phyloP scores from a whole-genome alignment of 108 stramenopile genomes.

The Phaeodactylum tricornutum region DNA sequence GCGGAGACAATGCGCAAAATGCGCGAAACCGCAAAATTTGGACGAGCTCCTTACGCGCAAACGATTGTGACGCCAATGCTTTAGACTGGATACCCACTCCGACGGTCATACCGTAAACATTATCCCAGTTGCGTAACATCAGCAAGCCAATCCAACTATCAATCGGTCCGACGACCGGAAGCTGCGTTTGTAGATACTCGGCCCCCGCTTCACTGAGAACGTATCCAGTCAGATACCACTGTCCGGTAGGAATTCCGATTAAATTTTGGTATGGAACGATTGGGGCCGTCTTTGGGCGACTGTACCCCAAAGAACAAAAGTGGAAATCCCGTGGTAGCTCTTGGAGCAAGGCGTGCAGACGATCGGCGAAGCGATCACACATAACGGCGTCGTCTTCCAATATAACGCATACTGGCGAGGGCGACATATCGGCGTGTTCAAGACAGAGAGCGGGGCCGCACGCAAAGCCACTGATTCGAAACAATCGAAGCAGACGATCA shows the following conservation, averaged over 20 bases:
- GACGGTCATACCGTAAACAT: slow-evolving; percentile 42
- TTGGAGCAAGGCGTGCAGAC: slow-evolving; percentile 39
- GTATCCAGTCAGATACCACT: slow-evolving; percentile 85
- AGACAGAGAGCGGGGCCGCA: slow-evolving; percentile 27
- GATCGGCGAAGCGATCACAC: slow-evolving; percentile 69
- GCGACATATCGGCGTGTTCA: slow-evolving; percentile 39
- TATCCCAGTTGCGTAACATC: slow-evolving; percentile 65
- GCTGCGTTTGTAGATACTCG: slow-evolving; percentile 27
- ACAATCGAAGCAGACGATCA: slow-evolving; percentile 10
- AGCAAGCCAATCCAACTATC: slow-evolving; percentile 72
- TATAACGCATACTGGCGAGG: slow-evolving; percentile 62
- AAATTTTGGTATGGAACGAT: slow-evolving; percentile 54
- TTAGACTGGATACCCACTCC: slow-evolving; percentile 47
- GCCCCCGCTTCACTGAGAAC: slow-evolving; percentile 61
- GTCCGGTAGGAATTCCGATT: slow-evolving; percentile 57
- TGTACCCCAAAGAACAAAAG: slow-evolving; percentile 76
- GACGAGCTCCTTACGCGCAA: slow-evolving; percentile 40
- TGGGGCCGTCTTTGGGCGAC: slow-evolving; percentile 70
- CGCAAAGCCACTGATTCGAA: slow-evolving; percentile 61
- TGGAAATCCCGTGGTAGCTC: slow-evolving; percentile 83
- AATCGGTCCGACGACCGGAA: slow-evolving; percentile 64
- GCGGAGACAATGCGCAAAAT: slow-evolving; percentile 57
- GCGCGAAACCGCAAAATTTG: slow-evolving; percentile 60
- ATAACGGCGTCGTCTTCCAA: slow-evolving; percentile 79
- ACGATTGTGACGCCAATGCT: slow-evolving; percentile 9